These are phyloP conservation scores for Pseudocohnilembus persalinus DNA, from an alignment of 169 alveolate genomes.

Conservation along the genomic window DNA sequence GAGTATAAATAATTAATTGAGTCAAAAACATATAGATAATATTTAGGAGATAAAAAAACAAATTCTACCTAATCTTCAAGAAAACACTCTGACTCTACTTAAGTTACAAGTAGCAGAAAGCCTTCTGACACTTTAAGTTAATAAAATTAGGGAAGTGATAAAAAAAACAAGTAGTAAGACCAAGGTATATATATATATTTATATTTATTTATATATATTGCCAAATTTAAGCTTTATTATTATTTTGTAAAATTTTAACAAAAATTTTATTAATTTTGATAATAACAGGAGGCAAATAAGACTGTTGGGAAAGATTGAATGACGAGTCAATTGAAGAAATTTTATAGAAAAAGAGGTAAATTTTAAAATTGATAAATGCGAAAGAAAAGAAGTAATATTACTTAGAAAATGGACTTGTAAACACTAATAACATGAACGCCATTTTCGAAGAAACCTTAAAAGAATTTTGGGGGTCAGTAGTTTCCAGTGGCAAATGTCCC, in stretches of 20 bases:
- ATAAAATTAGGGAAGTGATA: neutral
- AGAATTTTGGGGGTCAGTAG: conserved; percentile 46
- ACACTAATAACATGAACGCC: conserved; percentile 18
- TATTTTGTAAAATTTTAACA: too few relatives aligned
- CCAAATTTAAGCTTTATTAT: too few relatives aligned
- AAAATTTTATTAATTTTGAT: too few relatives aligned
- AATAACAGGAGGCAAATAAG: conserved; percentile 6
- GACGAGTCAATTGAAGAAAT: neutral
- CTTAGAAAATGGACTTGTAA: conserved; percentile 4
- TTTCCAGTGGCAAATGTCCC: conserved; percentile 63
- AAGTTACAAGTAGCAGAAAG: neutral
- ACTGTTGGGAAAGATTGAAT: too few relatives aligned
- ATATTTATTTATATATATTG: too few relatives aligned
- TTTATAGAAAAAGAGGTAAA: conserved; percentile 6
- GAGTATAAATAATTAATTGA: conserved; percentile 27
- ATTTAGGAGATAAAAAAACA: too few relatives aligned
- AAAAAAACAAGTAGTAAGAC: too few relatives aligned
- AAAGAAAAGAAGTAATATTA: conserved; percentile 17
- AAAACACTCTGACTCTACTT: neutral
- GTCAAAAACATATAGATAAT: neutral
- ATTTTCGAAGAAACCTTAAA: conserved; percentile 42
- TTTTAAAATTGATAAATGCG: conserved; percentile 1
- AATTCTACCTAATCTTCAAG: neutral
- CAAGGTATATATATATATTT: too few relatives aligned
- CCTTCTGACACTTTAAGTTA: neutral